Evolutionary conservation across 192 early-diverging fungal genomes (phyloP).

Genomic region (Blastocladiella britannica): DNA sequence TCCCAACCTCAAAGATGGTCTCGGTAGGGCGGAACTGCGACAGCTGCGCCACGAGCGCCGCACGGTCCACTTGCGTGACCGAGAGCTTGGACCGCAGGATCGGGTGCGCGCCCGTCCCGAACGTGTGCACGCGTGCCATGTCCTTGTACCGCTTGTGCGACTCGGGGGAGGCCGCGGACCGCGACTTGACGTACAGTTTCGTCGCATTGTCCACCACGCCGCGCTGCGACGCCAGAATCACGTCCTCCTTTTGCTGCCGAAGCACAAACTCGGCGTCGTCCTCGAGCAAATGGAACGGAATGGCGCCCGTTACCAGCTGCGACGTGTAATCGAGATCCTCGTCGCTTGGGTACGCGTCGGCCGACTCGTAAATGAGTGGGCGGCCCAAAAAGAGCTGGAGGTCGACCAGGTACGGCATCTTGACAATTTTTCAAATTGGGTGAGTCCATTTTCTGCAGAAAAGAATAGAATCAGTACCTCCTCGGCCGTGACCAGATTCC

Average conservation of each 20-base stretch:
- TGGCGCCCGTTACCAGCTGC: conserved; percentile 56
- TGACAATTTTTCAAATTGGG: conserved; percentile 1
- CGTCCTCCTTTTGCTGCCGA: conserved; percentile 33
- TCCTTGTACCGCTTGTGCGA: conserved; percentile 77
- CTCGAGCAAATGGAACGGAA: conserved; percentile 47
- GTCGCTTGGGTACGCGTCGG: too few relatives aligned
- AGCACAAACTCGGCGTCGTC: conserved; percentile 56
- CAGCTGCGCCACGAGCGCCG: conserved; percentile 7
- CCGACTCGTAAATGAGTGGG: conserved; percentile 22
- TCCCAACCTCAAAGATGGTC: conserved; percentile 88
- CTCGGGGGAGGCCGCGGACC: conserved; percentile 58
- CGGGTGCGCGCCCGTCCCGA: conserved; percentile 45
- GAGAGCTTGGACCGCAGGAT: conserved; percentile 21
- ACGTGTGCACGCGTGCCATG: conserved; percentile 31
- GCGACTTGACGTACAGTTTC: conserved; percentile 67
- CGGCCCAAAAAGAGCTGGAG: conserved; percentile 78
- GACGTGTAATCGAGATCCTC: conserved; percentile 53
- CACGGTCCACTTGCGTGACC: neutral
- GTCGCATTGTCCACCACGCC: conserved; percentile 58
- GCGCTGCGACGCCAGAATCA: conserved; percentile 37
- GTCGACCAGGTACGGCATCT: conserved; percentile 74
- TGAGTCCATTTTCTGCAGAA: neutral
- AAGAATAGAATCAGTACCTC: conserved; percentile 20
- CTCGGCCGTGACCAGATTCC: conserved; percentile 63
- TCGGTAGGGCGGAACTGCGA: conserved; percentile 11